A percentile compares a stretch with the other conserved stretches of the same genome.
Conservation (phyloP, 345 rosid species). For the Angophora floribunda region DNA sequence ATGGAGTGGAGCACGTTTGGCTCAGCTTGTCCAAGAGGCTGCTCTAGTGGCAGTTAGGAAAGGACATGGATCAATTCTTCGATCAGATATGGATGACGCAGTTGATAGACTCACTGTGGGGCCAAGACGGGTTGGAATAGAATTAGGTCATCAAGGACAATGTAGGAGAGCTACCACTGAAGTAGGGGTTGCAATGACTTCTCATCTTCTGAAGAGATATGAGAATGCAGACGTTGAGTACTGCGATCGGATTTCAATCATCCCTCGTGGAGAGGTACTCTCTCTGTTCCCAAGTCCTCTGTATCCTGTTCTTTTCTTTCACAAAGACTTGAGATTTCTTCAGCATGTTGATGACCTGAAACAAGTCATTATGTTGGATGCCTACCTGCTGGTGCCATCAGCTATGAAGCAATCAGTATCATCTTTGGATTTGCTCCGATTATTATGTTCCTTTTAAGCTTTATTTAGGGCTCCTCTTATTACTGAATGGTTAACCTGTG, state of each 20-base stretch:
- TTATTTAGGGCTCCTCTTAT: not conserved
- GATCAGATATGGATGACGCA: constrained; percentile 82
- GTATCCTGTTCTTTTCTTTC: not conserved
- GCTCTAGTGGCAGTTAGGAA: constrained; percentile 94
- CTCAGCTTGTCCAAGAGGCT: constrained; percentile 90
- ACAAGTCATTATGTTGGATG: not conserved
- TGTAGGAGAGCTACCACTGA: constrained; percentile 91
- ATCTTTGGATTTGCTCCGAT: not conserved
- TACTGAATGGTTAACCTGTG: not conserved
- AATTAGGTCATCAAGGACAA: constrained; percentile 77
- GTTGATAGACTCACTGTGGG: constrained; percentile 96
- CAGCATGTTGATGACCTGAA: not conserved
- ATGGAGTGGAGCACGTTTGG: constrained; percentile 89
- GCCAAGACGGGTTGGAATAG: constrained; percentile 71
- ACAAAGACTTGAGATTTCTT: not conserved
- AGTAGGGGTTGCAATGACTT: constrained; percentile 83
- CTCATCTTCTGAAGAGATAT: constrained; percentile 68
- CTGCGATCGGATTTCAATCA: constrained; percentile 80
- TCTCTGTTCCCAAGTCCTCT: constrained; percentile 8
- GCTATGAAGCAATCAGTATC: not conserved
- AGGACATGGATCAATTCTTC: constrained; percentile 60
- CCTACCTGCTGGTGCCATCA: not conserved
- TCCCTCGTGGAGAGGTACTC: constrained; percentile 87
- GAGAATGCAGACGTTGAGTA: constrained; percentile 75
- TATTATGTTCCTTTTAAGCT: not conserved